Percentiles rank a stretch among this genome's conserved stretches.
These are phyloP conservation scores for Primulina eburnea DNA, from an alignment of 257 asterid genomes.

Conservation along the genomic window DNA sequence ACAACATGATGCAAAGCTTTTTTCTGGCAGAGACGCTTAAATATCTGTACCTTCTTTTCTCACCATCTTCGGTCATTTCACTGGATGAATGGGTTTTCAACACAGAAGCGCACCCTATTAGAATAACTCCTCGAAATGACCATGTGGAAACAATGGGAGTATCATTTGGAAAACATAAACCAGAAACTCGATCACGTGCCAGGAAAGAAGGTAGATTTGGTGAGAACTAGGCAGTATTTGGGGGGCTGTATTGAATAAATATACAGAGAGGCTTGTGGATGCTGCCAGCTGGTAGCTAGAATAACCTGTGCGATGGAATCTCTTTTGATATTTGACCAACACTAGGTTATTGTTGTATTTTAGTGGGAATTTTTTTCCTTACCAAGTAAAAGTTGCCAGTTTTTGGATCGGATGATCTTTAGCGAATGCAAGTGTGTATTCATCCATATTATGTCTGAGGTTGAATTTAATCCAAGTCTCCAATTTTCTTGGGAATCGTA, in stretches of 20 bases:
- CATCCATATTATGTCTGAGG: neutral
- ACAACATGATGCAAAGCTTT: conserved; percentile 99
- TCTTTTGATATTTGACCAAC: conserved; percentile 21
- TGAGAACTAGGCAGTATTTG: conserved; percentile 32
- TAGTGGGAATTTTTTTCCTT: neutral
- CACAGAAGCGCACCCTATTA: conserved; percentile 98
- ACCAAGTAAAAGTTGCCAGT: neutral
- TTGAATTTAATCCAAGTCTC: neutral
- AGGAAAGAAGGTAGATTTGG: conserved; percentile 92
- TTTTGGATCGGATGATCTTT: neutral
- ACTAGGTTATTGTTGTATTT: neutral
- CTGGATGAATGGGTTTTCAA: conserved; percentile 98
- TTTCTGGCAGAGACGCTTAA: conserved; percentile 95
- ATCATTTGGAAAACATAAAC: conserved; percentile 32
- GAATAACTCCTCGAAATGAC: conserved; percentile 58
- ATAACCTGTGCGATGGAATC: conserved; percentile 7
- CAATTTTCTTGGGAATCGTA: neutral
- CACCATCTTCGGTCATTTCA: conserved; percentile 86
- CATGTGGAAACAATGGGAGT: conserved; percentile 28
- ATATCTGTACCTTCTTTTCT: conserved; percentile 94
- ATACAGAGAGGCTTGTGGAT: neutral
- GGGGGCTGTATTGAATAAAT: conserved; percentile 21
- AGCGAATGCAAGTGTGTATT: neutral
- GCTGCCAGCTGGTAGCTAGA: conserved; percentile 4
- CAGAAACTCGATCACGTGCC: conserved; percentile 50